phyloP scores from a whole-genome alignment of 805 yeast genomes.

The Jamesozyma piceae region DNA sequence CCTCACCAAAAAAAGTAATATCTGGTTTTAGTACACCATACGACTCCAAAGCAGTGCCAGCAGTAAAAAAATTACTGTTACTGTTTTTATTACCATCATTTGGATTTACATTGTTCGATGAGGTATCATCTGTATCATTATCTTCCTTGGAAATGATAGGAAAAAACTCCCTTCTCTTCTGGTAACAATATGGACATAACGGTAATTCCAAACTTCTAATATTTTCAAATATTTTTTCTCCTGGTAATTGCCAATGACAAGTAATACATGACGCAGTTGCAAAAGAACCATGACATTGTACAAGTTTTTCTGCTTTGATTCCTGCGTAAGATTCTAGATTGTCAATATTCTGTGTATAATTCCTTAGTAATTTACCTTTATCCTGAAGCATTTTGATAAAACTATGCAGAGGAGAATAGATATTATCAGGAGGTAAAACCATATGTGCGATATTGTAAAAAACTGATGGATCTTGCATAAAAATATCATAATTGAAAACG shows the following conservation, averaged over 20 bases:
- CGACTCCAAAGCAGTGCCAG: constrained; percentile 34
- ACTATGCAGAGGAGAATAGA: constrained; percentile 69
- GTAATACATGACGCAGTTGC: constrained; percentile 79
- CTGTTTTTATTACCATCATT: not conserved
- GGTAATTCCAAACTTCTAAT: constrained; percentile 56
- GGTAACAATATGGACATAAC: constrained; percentile 57
- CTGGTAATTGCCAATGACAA: constrained; percentile 58
- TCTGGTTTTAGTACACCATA: constrained; percentile 87
- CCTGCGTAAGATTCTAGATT: constrained; percentile 80
- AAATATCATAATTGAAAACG: constrained; percentile 68
- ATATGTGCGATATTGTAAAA: constrained; percentile 82
- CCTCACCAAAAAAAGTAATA: constrained; percentile 85
- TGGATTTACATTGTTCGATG: constrained; percentile 6
- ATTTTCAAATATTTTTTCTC: constrained; percentile 51
- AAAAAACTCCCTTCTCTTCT: constrained; percentile 33
- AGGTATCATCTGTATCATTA: constrained; percentile 6
- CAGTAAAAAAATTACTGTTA: not conserved
- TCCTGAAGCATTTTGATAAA: constrained; percentile 68
- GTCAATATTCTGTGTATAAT: constrained; percentile 88
- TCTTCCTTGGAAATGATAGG: constrained; percentile 12
- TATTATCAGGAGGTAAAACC: constrained; percentile 64
- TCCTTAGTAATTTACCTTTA: constrained; percentile 65
- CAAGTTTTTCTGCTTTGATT: constrained; percentile 50
- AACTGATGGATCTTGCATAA: constrained; percentile 64
- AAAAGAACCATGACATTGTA: constrained; percentile 91